These are phyloP conservation scores for Erodium trifolium DNA, from an alignment of 441 rosid species.

Conservation along the genomic window DNA sequence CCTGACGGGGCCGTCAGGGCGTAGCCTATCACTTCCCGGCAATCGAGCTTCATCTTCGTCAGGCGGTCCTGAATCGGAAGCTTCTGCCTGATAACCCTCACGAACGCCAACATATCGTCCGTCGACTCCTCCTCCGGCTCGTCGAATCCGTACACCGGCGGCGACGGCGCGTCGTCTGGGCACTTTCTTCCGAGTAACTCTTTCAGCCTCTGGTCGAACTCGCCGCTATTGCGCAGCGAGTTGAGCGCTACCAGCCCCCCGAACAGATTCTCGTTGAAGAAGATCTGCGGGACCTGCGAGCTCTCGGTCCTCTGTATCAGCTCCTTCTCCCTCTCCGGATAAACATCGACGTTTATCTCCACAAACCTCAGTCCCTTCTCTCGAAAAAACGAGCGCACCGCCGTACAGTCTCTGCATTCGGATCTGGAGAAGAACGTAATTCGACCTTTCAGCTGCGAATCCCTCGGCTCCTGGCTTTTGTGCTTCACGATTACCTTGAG, in stretches of 20 bases:
- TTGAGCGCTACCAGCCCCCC: slow-evolving; percentile 83
- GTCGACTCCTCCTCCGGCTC: slow-evolving; percentile 31
- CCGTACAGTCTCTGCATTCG: slow-evolving; percentile 68
- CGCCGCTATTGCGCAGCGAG: slow-evolving; percentile 62
- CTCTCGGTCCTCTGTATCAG: slow-evolving; percentile 53
- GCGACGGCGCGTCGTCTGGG: slow-evolving; percentile 45
- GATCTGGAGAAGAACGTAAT: slow-evolving; percentile 69
- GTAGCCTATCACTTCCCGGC: slow-evolving; percentile 61
- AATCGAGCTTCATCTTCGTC: slow-evolving; percentile 72
- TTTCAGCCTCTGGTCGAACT: slow-evolving; percentile 44
- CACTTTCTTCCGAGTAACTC: slow-evolving; percentile 47
- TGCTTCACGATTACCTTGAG: slow-evolving; percentile 55
- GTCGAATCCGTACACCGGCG: slow-evolving; percentile 58
- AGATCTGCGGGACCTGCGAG: slow-evolving; percentile 66
- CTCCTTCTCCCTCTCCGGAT: slow-evolving; percentile 48
- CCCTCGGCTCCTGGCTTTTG: slow-evolving; percentile 31
- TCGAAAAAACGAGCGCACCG: slow-evolving; percentile 56
- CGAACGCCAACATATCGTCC: slow-evolving; percentile 45
- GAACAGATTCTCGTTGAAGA: slow-evolving; percentile 67
- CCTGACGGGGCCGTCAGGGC: slow-evolving; percentile 75
- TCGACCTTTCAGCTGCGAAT: slow-evolving; percentile 36
- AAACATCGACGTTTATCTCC: slow-evolving; percentile 83
- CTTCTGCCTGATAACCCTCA: slow-evolving; percentile 51
- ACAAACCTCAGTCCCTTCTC: slow-evolving; percentile 47
- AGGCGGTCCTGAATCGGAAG: slow-evolving; percentile 71